Evolutionary conservation across 2,329 filamentous ascomycete genomes (phyloP).

Genomic region (Sporothrix mexicana): DNA sequence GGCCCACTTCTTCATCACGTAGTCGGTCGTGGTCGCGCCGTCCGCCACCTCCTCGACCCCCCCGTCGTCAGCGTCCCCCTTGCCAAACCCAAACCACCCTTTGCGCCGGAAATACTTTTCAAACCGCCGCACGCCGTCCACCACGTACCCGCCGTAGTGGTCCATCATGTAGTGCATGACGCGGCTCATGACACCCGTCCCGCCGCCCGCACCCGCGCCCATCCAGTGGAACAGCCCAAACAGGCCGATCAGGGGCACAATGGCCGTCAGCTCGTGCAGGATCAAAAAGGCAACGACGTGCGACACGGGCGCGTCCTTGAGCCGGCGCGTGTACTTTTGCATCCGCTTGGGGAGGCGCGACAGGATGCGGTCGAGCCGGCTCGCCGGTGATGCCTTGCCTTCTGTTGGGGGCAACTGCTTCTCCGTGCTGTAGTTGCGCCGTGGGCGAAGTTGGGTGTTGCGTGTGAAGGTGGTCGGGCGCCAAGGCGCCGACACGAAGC

Average conservation of each 20-base stretch:
- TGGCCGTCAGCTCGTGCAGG: conserved; percentile 88
- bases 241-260: conserved; percentile 78
- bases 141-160: conserved; percentile 58
- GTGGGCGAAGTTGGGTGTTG: not conserved
- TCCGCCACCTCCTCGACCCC: conserved; percentile 41
- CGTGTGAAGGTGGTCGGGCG: not conserved
- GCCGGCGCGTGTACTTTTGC: conserved; percentile 69
- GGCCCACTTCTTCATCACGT: conserved; percentile 42
- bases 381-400: not conserved
- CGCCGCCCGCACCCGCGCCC: not conserved
- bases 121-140: conserved; percentile 73
- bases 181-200: not conserved
- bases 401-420: not conserved
- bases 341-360: conserved; percentile 68
- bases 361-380: conserved; percentile 55
- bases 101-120: conserved; percentile 78
- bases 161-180: conserved; percentile 54
- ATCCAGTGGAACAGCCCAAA: conserved; percentile 77
- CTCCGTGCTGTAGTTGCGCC: conserved; percentile 19
- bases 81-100: conserved; percentile 68
- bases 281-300: conserved; percentile 87
- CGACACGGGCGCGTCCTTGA: conserved; percentile 78
- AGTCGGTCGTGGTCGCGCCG: conserved; percentile 41
- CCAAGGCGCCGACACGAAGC: not conserved
- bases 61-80: not conserved